These are phyloP conservation scores for Candida pseudoviswanathii DNA, from an alignment of 1,139 yeast species.

Conservation along the genomic window DNA sequence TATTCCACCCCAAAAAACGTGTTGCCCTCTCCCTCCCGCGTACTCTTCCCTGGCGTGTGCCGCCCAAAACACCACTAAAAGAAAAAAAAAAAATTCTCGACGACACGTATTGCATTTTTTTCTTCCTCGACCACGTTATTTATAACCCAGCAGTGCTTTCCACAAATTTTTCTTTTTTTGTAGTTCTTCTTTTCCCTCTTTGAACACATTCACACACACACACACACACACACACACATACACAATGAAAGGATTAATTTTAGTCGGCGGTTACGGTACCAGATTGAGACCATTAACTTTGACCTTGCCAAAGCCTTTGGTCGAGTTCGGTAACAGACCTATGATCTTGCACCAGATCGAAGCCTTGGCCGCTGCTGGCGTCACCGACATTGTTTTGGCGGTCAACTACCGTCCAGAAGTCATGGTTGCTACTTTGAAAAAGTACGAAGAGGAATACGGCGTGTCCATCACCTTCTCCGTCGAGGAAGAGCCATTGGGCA, in stretches of 20 bases:
- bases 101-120: background rate
- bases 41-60: too few species aligned
- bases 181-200: background rate
- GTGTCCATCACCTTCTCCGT: slow-evolving; percentile 95
- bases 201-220: background rate
- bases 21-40: background rate
- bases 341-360: slow-evolving; percentile 97
- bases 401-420: slow-evolving; percentile 99
- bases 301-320: slow-evolving; percentile 97
- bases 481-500: slow-evolving; percentile 98
- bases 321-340: slow-evolving; percentile 98
- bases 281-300: slow-evolving; percentile 98
- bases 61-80: too few species aligned
- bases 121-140: background rate
- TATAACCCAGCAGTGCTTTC: background rate
- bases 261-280: slow-evolving; percentile 99
- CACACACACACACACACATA: background rate
- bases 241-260: slow-evolving; percentile 92
- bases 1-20: background rate
- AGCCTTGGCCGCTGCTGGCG: slow-evolving; percentile 97
- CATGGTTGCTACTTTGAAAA: slow-evolving; percentile 92
- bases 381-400: slow-evolving; percentile 96
- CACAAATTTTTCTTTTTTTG: background rate
- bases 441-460: slow-evolving; percentile 94
- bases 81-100: too few species aligned